Base-by-base conservation (phyloP, 2,329 filamentous ascomycete genomes). In the Drechmeria coniospora region DNA sequence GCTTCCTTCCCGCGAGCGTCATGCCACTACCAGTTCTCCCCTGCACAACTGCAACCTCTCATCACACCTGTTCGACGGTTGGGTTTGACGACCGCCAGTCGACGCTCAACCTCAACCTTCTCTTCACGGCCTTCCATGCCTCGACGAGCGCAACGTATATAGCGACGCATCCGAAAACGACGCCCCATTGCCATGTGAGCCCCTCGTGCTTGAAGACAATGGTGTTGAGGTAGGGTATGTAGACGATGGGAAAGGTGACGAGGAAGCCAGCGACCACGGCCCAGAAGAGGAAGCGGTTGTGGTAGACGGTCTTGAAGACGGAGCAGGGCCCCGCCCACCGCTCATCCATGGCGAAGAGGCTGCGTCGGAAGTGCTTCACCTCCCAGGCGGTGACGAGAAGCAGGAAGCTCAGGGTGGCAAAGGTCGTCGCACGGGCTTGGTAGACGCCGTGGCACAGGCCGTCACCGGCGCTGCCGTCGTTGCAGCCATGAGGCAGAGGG, bases 321-420 rank as follows among this genome's bases (percentile, higher is more conserved):
- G 65, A 61, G 22, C 61, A 47, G 1, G 57, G 54, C 0, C 65
- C 66, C 4, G 40, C 39, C 53, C 59, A 66, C 19, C 56, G 47
- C 35, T 62, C 56, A 33, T 73, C 60, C 68, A 80, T 76, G 41
- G 63, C 61, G 53, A 82, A 82, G 39, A 82, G 62, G 13, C 69
- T 76, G 25, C 73, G 67, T 11, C 68, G 68, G 49, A 78, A 74
- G 39, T 80, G 71, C 46, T 79, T 74, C 43, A 78, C 73, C 50
- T 82, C 74, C 76, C 76, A 81, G 0, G 77, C 73, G 0, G 76
- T 72, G 31, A 79, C 64, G 6, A 82, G 57, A 5, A 79, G 59
- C 26, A 74, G 57, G 56, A 77, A 80, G 23, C 72, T 78, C 23
- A 82, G 49, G 6, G 70, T 75, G 1, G 75, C 71, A 44, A 79